Evolutionary conservation across 2,329 filamentous ascomycete genomes (phyloP).

Genomic region (Tolypocladium inflatum): DNA sequence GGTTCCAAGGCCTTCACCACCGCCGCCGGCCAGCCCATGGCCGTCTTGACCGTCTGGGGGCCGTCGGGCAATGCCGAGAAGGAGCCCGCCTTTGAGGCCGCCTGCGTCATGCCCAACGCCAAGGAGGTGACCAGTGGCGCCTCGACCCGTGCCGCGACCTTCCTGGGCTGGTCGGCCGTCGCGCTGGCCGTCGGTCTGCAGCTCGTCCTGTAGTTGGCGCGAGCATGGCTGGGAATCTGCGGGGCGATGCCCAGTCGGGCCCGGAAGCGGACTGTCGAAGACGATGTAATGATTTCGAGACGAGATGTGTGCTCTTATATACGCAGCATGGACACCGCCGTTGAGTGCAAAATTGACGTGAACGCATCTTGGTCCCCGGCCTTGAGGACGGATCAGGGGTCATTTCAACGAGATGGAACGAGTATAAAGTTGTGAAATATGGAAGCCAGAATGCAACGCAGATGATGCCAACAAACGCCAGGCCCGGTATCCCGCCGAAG

Average conservation of each 20-base stretch:
- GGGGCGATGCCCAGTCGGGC: not conserved
- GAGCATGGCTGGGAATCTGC: no score
- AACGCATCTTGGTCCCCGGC: not conserved
- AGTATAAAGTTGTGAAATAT: not conserved
- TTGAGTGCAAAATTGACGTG: not conserved
- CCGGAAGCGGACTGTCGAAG: not conserved
- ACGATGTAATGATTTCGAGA: not conserved
- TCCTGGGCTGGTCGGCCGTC: not conserved
- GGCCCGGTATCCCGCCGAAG: not conserved
- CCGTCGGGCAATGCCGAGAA: not conserved
- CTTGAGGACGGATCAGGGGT: no score
- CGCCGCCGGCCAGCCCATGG: slow-evolving; percentile 1
- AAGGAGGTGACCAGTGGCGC: not conserved
- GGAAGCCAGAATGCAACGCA: not conserved
- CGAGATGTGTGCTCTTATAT: not conserved
- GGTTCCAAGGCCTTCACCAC: not conserved
- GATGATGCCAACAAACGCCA: not conserved
- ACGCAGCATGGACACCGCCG: not conserved
- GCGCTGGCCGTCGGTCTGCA: not conserved
- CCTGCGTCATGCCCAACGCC: slow-evolving; percentile 1
- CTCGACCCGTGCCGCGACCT: not conserved
- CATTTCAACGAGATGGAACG: not conserved
- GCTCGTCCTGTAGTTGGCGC: not conserved
- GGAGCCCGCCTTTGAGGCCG: not conserved
- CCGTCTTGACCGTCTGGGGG: slow-evolving; percentile 3